Base-by-base conservation (phyloP, 1,284 basidiomycete genomes). In the Pyrrhoderma noxium region DNA sequence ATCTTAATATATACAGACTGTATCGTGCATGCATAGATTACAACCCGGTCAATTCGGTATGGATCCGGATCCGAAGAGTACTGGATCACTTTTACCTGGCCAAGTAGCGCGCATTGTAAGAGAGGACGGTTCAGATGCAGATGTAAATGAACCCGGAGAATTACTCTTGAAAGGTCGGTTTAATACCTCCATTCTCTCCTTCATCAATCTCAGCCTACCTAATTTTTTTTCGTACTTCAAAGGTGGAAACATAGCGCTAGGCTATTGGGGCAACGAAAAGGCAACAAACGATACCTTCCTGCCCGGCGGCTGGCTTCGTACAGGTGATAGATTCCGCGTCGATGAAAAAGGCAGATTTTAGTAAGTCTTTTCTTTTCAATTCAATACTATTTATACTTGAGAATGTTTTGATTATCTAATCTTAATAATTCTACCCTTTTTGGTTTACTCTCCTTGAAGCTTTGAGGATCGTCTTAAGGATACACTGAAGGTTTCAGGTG, bases 251-350 rank as follows among this genome's bases (percentile, higher is more conserved):
- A 62, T 85, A 42, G 74, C 76, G 0, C 60, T 78, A 1, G 86
- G 86, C 0, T 89, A 89, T 62, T 85, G 75, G 76, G 74, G 77
- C 41, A 82, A 89, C 61, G 74, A 77, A 50, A 69, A 75, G 55
- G 81, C 84, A 0, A 86, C 78, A 9, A 67, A 67, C 47, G 77
- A 79, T 58, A 79, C 84, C 0, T 88, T 89, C 61, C 61, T 76
- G 2, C 65, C 62, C 18, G 65, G 72, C 51, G 85, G 83, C 13
- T 89, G 86, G 87, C 59, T 89, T 27, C 69, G 68, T 47, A 89
- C 85, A 0, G 87, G 87, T 1, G 86, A 89, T 63, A 68, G 72
- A 51, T 82, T 88, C 61, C 70, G 72, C 38, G 75, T 77, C 5
- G 75, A 82, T 55, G 69, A 71, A 54, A 67, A 78, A 5, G 79